Evolutionary conservation across 1,139 yeast species (phyloP), one percentile per base, ranked within the genome.

Genomic region (Blastobotrys aristatus): DNA sequence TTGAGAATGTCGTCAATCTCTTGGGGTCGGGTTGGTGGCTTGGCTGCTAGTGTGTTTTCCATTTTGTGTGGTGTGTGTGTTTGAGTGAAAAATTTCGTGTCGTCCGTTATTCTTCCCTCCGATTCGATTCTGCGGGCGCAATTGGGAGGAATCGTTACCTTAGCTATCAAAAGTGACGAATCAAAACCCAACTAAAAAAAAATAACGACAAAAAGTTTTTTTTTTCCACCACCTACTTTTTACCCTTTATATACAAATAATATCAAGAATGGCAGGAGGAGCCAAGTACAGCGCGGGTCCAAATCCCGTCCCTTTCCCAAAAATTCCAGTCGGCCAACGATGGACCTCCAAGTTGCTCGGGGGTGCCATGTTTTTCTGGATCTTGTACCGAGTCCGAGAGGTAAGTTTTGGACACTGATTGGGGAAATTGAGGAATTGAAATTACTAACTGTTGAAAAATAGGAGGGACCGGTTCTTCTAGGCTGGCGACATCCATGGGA

Each of bases 361-460:
- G 7, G 94, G 90, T 40, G 76, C 88, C 53, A 82, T 84, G 90
- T 84, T 92, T 89, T 85, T 84, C 67, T 85, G 87, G 83, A 77
- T 85, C 55, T 76, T 85, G 65, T 84, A 84, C 75, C 73, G 95
- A 66, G 71, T 84, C 43, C 81, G 83, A 67, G 83, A 84, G 67
- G 90, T 65, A 50, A 45, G 68, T 52, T n/a, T n/a, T n/a, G n/a
- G n/a, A n/a, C n/a, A n/a, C n/a, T n/a, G n/a, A n/a, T n/a, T n/a
- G n/a, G n/a, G n/a, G n/a, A n/a, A n/a, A n/a, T 14, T 34, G n/a
- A 11, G 7, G 8, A 8, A 14, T 33, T 6, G 16, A 8, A 17
- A 8, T 10, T 11, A 21, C 50, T 50, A 36, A 43, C 44, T 2
- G 16, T 22, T 18, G 8, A 16, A 3, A n/a, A 24, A 35, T 52